These are phyloP conservation scores for Neltuma alba DNA, from an alignment of 306 rosid species.

Conservation along the genomic window DNA sequence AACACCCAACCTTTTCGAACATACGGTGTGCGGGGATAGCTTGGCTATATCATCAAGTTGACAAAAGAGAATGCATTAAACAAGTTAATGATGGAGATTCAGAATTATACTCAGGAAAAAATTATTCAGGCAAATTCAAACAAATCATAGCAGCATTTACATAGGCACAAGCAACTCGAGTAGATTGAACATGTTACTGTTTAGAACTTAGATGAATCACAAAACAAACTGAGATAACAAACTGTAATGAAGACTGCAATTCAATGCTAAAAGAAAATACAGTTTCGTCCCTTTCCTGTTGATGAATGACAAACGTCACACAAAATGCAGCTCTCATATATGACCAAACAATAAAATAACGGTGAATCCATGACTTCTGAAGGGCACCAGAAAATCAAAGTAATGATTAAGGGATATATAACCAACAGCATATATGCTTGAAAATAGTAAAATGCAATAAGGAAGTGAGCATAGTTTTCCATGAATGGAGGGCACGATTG, in stretches of 20 bases:
- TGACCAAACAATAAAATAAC: constrained; percentile 1
- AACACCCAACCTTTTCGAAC: constrained; percentile 92
- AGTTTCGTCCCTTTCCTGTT: not conserved
- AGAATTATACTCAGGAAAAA: not conserved
- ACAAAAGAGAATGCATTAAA: constrained; percentile 3
- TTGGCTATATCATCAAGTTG: constrained; percentile 55
- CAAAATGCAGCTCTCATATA: not conserved
- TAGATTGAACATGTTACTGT: not conserved
- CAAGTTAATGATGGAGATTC: constrained; percentile 14
- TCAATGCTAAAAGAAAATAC: not conserved
- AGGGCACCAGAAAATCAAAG: constrained; percentile 20
- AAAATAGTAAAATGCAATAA: not conserved
- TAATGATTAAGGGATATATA: constrained; percentile 4
- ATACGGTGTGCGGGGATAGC: constrained; percentile 83
- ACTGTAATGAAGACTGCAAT: not conserved
- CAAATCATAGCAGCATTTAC: not conserved
- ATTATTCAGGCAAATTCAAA: not conserved
- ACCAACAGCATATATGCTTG: not conserved
- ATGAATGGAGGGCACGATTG: not conserved
- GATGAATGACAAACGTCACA: not conserved
- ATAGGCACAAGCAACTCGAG: constrained; percentile 8
- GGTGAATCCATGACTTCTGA: not conserved
- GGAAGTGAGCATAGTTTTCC: not conserved
- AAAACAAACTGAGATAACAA: not conserved
- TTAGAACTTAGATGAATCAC: not conserved